These are phyloP conservation scores for Ettlia oleoabundans DNA, from an alignment of 139 green algal genomes.

Conservation along the genomic window DNA sequence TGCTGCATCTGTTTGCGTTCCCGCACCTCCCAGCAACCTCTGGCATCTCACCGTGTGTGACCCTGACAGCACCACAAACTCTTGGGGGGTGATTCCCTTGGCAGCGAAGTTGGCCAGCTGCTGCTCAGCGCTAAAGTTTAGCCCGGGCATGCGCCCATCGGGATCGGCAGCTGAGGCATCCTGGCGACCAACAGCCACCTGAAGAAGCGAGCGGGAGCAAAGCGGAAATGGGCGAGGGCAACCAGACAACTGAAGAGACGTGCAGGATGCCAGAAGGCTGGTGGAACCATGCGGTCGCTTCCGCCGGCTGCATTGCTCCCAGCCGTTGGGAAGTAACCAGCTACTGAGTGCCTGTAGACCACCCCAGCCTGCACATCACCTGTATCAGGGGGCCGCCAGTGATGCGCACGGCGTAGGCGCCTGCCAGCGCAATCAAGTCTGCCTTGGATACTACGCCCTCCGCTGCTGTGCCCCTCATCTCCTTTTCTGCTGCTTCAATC, in stretches of 20 bases:
- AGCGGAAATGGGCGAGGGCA: no score
- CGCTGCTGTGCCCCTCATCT: conserved; percentile 67
- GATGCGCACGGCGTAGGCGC: conserved; percentile 68
- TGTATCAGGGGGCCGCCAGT: conserved; percentile 75
- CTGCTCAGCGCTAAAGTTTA: conserved; percentile 60
- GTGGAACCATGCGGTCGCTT: no score
- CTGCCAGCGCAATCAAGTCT: conserved; percentile 83
- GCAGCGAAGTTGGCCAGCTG: conserved; percentile 71
- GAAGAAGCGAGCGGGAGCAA: no score
- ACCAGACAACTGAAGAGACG: no score
- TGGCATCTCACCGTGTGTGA: conserved; percentile 76
- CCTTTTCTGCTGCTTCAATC: conserved; percentile 45
- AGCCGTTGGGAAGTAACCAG: no score
- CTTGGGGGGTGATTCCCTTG: conserved; percentile 68
- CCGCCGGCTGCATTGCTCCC: no score
- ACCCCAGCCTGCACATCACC: no score
- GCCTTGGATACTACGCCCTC: conserved; percentile 65
- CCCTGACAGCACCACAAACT: conserved; percentile 80
- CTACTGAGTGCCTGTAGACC: no score
- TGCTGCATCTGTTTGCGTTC: no score
- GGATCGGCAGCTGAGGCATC: conserved; percentile 72
- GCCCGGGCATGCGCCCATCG: conserved; percentile 66
- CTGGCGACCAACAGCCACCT: conserved; percentile 53
- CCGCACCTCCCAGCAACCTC: no score
- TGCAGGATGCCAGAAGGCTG: no score